phyloP scores from a whole-genome alignment of 23 red algal species.

The Gracilaria gracilis region DNA sequence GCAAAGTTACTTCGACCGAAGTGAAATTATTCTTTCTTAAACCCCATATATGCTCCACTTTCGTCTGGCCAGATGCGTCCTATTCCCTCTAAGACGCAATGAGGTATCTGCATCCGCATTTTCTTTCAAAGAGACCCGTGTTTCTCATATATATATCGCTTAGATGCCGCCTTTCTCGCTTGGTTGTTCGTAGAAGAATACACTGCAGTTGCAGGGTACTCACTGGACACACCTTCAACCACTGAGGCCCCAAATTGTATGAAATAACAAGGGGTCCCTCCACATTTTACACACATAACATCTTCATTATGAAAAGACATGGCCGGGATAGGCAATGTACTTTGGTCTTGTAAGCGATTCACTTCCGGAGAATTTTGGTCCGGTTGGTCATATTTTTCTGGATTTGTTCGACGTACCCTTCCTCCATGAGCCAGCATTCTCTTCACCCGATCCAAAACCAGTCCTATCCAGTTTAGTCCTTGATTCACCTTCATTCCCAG shows the following conservation, averaged over 20 bases:
- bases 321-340: too few relatives aligned
- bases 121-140: neutral
- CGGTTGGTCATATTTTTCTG: too few relatives aligned
- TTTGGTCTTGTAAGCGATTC: too few relatives aligned
- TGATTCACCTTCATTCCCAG: too few relatives aligned
- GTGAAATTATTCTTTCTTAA: neutral
- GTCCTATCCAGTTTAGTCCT: too few relatives aligned
- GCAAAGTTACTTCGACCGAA: too few relatives aligned
- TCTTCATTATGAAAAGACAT: neutral
- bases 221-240: too few relatives aligned
- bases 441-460: too few relatives aligned
- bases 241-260: neutral
- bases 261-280: constrained; percentile 6
- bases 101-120: neutral
- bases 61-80: neutral
- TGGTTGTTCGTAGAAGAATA: neutral
- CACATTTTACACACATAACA: neutral
- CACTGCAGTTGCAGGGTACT: too few relatives aligned
- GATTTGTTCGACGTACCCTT: too few relatives aligned
- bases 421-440: too few relatives aligned
- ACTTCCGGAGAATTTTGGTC: too few relatives aligned
- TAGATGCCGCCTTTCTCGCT: neutral
- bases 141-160: neutral
- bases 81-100: neutral
- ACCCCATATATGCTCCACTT: neutral